Conservation (phyloP, 768 basidiomycete genomes). For the Podaxis sp. region DNA sequence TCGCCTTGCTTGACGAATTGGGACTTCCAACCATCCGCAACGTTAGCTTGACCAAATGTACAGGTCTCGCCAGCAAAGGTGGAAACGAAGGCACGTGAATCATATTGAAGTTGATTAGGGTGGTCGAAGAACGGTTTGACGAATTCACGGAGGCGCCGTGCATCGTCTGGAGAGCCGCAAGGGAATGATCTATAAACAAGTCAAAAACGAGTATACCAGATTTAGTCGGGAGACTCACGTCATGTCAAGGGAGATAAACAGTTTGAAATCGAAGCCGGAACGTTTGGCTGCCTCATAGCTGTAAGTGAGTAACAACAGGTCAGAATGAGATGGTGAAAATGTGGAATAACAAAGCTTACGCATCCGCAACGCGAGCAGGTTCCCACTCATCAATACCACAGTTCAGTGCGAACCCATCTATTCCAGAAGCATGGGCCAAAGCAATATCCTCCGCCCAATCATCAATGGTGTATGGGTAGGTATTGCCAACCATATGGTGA, state of each 20-base stretch:
- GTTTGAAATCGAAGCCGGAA: constrained; percentile 58
- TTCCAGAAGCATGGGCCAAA: constrained; percentile 55
- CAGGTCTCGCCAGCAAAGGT: constrained; percentile 74
- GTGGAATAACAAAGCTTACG: constrained; percentile 39
- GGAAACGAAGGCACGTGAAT: constrained; percentile 55
- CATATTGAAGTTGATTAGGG: constrained; percentile 55
- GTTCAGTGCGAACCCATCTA: constrained; percentile 75
- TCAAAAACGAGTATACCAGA: constrained; percentile 1
- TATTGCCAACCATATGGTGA: constrained; percentile 68
- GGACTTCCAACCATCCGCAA: constrained; percentile 54
- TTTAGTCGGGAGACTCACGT: constrained; percentile 39
- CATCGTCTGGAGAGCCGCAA: constrained; percentile 49
- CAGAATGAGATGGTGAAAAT: background rate
- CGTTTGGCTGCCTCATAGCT: constrained; percentile 58
- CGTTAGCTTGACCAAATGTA: constrained; percentile 57
- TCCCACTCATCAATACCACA: constrained; percentile 68
- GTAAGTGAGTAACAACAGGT: constrained; percentile 10
- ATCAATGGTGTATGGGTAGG: constrained; percentile 55
- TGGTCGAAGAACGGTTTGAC: constrained; percentile 54
- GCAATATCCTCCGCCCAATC: constrained; percentile 53
- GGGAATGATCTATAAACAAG: constrained; percentile 46
- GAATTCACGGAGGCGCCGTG: constrained; percentile 48
- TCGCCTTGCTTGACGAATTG: constrained; percentile 50
- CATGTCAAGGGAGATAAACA: constrained; percentile 83
- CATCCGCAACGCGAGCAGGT: constrained; percentile 57